phyloP scores from a whole-genome alignment of 1,284 basidiomycete species.

The Puccinia hordei region DNA sequence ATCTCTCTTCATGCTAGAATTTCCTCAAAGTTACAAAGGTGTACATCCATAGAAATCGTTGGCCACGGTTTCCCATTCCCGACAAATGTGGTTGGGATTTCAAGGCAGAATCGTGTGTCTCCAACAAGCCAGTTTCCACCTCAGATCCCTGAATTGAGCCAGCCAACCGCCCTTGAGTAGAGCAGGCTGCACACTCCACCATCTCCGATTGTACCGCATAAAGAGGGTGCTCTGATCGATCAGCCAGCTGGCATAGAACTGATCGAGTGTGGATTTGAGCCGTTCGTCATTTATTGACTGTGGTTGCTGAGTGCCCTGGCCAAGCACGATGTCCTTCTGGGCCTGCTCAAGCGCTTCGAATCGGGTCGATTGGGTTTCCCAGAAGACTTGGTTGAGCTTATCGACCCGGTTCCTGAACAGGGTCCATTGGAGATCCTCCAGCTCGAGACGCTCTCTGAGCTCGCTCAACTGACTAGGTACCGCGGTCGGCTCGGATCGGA shows the following conservation, averaged over 20 bases:
- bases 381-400: slow-evolving; percentile 56
- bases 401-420: slow-evolving; percentile 54
- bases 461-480: slow-evolving; percentile 17
- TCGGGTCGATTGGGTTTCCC: slow-evolving; percentile 53
- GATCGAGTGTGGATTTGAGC: background rate
- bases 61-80: no score
- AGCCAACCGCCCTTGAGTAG: slow-evolving; percentile 26
- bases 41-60: no score
- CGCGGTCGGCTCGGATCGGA: slow-evolving; percentile 50
- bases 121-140: slow-evolving; percentile 36
- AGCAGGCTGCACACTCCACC: slow-evolving; percentile 25
- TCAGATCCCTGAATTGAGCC: slow-evolving; percentile 13
- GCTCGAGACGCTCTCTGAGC: slow-evolving; percentile 42
- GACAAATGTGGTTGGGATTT: background rate
- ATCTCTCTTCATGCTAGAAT: no score
- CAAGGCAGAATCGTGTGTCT: background rate
- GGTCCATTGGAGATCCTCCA: slow-evolving; percentile 56
- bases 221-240: background rate
- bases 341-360: slow-evolving; percentile 53
- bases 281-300: background rate
- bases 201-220: slow-evolving; percentile 15
- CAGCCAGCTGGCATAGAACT: slow-evolving; percentile 27
- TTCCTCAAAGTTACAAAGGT: no score
- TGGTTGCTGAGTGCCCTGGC: background rate
- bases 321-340: background rate